phyloP scores from a whole-genome alignment of 2,329 filamentous ascomycete genomes.

The Hypoxylon sp. region DNA sequence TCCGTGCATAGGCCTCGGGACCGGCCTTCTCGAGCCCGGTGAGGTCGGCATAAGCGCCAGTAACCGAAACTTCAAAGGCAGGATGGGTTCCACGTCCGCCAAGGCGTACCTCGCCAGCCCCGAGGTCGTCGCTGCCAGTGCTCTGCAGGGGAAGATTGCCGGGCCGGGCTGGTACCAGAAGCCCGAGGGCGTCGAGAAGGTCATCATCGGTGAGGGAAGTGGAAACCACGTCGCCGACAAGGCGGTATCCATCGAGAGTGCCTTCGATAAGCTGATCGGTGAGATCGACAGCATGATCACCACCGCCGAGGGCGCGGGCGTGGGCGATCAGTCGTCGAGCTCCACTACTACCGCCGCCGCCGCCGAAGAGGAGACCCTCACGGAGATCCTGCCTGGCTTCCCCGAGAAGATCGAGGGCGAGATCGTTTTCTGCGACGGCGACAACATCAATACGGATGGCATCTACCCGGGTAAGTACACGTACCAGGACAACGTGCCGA shows the following conservation, averaged over 20 bases:
- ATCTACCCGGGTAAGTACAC: slow-evolving; percentile 95
- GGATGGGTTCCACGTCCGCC: slow-evolving; percentile 84
- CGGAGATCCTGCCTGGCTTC: slow-evolving; percentile 86
- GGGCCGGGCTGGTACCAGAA: slow-evolving; percentile 83
- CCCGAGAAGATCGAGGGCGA: slow-evolving; percentile 85
- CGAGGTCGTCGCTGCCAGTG: slow-evolving; percentile 92
- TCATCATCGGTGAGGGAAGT: slow-evolving; percentile 77
- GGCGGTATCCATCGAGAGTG: slow-evolving; percentile 75
- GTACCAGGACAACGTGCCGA: slow-evolving; percentile 85
- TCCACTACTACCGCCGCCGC: not conserved
- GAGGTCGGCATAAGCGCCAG: slow-evolving; percentile 86
- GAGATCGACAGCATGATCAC: slow-evolving; percentile 44
- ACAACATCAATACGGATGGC: slow-evolving; percentile 84
- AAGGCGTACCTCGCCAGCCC: slow-evolving; percentile 90
- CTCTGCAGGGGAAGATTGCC: slow-evolving; percentile 76
- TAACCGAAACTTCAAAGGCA: slow-evolving; percentile 92
- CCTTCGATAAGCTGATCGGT: slow-evolving; percentile 50
- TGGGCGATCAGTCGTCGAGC: slow-evolving; percentile 11
- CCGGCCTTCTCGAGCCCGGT: slow-evolving; percentile 82
- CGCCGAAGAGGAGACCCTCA: slow-evolving; percentile 68
- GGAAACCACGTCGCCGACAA: slow-evolving; percentile 72
- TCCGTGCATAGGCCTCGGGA: slow-evolving; percentile 85
- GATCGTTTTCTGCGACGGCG: slow-evolving; percentile 76
- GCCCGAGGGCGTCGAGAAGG: slow-evolving; percentile 75
- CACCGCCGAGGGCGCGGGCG: slow-evolving; percentile 59